Percentiles rank a stretch among this genome's conserved stretches.
Conservation (phyloP, 495 filamentous ascomycete species). For the Neurospora discreta region DNA sequence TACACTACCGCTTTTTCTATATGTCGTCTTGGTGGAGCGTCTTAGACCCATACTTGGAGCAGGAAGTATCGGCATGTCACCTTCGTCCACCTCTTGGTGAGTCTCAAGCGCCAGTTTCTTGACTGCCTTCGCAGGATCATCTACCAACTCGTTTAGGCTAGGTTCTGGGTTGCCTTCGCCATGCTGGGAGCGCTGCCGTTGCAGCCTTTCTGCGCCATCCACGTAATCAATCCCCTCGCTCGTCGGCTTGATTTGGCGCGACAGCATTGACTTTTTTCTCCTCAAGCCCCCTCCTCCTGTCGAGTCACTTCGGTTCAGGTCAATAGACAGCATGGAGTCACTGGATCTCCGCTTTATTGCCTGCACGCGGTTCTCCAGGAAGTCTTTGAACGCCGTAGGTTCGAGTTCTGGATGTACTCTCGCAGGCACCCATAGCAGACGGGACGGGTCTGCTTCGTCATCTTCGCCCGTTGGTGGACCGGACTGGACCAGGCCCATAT, state of each 20-base stretch:
- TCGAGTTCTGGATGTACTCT: conserved; percentile 90
- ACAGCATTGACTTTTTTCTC: conserved; percentile 93
- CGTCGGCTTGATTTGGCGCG: conserved; percentile 72
- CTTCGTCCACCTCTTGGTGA: conserved; percentile 27
- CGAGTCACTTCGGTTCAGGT: conserved; percentile 50
- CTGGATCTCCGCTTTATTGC: conserved; percentile 77
- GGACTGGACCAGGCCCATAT: conserved; percentile 49
- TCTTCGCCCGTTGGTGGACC: conserved; percentile 64
- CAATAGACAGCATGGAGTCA: conserved; percentile 55
- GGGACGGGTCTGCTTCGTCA: conserved; percentile 77
- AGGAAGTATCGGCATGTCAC: conserved; percentile 80
- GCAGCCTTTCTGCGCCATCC: conserved; percentile 80
- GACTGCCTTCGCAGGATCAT: conserved; percentile 61
- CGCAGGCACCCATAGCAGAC: conserved; percentile 92
- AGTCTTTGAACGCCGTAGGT: conserved; percentile 92
- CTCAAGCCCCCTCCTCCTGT: conserved; percentile 42
- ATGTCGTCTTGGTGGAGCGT: conserved; percentile 85
- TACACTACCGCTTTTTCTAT: conserved; percentile 68
- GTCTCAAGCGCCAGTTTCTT: conserved; percentile 49
- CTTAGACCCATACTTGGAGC: conserved; percentile 70
- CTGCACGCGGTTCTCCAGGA: conserved; percentile 84
- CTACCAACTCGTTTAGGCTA: conserved; percentile 67
- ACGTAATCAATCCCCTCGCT: conserved; percentile 55
- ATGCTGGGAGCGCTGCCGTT: conserved; percentile 57
- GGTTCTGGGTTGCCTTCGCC: conserved; percentile 41